Conservation (phyloP, 345 rosid species). For the Lagerstroemia speciosa region DNA sequence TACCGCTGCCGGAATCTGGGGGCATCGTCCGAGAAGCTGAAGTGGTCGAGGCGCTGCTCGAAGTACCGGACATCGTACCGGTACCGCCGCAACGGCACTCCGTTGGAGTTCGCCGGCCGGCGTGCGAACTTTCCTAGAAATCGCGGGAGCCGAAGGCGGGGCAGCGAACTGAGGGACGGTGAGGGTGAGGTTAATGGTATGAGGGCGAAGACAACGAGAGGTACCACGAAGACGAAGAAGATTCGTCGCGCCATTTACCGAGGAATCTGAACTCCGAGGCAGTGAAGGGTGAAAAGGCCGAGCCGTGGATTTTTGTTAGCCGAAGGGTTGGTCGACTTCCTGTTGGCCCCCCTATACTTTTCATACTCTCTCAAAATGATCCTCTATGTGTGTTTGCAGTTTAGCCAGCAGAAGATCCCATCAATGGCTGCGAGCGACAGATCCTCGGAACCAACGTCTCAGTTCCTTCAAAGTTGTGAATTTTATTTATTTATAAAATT, state of each 20-base stretch:
- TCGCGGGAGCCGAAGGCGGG: slow-evolving; percentile 21
- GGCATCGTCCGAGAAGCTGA: slow-evolving; percentile 60
- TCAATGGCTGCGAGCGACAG: no score
- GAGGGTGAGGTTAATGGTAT: slow-evolving; percentile 13
- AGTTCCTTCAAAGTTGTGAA: no score
- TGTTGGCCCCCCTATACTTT: neutral
- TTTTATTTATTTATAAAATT: no score
- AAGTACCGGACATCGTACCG: slow-evolving; percentile 53
- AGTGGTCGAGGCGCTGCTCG: slow-evolving; percentile 63
- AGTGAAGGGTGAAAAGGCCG: no score
- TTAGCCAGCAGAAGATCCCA: no score
- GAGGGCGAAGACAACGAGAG: slow-evolving; percentile 15
- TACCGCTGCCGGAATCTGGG: slow-evolving; percentile 55
- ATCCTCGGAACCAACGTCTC: no score
- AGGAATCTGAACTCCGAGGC: neutral
- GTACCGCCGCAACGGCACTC: slow-evolving; percentile 10
- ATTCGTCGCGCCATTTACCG: slow-evolving; percentile 28
- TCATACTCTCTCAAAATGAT: neutral
- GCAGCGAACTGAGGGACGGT: slow-evolving; percentile 6
- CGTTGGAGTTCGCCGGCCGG: neutral
- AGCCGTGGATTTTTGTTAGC: neutral
- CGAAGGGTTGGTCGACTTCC: neutral
- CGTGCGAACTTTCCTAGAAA: slow-evolving; percentile 26
- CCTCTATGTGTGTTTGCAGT: neutral
- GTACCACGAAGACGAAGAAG: neutral